Base-by-base conservation (phyloP, 148 eudicot genomes). In the Camellia granthamiana region DNA sequence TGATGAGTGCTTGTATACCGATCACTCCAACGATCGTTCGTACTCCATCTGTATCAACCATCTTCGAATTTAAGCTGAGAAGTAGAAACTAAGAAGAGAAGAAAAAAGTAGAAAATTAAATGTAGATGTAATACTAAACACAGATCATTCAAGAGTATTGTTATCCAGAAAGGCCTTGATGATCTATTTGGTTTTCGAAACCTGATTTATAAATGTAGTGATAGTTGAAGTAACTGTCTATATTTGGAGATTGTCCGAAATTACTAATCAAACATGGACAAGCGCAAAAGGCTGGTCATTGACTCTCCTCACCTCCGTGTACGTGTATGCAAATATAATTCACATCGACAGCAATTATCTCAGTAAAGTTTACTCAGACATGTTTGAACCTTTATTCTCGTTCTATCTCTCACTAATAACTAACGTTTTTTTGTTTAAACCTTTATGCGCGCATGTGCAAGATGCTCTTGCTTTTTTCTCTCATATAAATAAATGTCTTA, bases 21-120 rank as follows among this genome's bases (percentile, higher is more conserved):
- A 63, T 51, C 16, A 77, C 10, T 64, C 79, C 79, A 10, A 77
- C 9, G 14, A 64, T 13, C 1, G 60, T 64, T 15, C 79, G n/a
- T 12, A 21, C 2, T 23, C 44, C 16, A 10, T 51, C 61, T 51
- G 1, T 13, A 11, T 52, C 65, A 3, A 2, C 64, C 77, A 74
- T 74, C 44, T 74, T n/a, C 30, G 61, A 55, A 51, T 11, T 12
- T 2, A 21, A 4, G 7, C 9, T 1, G 44, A 72, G 14, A 41
- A 54, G 56, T 8, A 49, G 75, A 10, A 23, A 8, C 10, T 12
- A 30, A 47, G 74, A 49, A 46, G 74, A 69, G n/a, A 54, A 71
- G 19, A 30, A 49, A 21, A 43, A 30, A 65, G 69, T 10, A 10
- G 69, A 65, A 21, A 15, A 30, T 30, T 1, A 30, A 30, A 30